These are phyloP conservation scores for Melocanna baccifera DNA, from an alignment of 176 grass and related monocot genomes.

Conservation along the genomic window DNA sequence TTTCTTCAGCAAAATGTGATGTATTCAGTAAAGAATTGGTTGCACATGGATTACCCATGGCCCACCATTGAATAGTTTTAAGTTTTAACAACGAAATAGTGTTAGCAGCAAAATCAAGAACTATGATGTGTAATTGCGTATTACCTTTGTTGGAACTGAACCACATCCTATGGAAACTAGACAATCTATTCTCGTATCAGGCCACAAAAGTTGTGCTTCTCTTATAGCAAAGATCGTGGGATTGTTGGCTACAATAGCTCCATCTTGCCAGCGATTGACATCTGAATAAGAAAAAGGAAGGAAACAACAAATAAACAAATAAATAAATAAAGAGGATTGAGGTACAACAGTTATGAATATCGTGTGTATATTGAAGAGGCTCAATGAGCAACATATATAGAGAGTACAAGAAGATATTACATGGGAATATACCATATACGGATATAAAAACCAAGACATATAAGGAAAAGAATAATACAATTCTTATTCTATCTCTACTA, in stretches of 20 bases:
- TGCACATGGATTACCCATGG: not conserved
- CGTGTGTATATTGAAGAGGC: no score
- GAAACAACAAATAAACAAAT: not conserved
- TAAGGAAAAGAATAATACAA: no score
- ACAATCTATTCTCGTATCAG: constrained; percentile 93
- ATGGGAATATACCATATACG: no score
- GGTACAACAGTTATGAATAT: not conserved
- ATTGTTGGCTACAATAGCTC: constrained; percentile 98
- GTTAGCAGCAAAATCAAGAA: constrained; percentile 1
- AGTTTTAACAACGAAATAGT: not conserved
- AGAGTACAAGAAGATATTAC: no score
- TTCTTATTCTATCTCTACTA: no score
- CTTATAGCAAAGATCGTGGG: constrained; percentile 97
- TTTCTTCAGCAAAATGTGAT: not conserved
- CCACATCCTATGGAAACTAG: constrained; percentile 93
- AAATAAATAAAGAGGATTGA: not conserved
- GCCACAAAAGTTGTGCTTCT: constrained; percentile 98
- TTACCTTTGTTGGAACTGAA: constrained; percentile 94
- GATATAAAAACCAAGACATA: no score
- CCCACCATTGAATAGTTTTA: not conserved
- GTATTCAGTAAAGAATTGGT: constrained; percentile 17
- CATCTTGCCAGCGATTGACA: constrained; percentile 97
- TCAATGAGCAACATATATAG: no score
- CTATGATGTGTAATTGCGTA: constrained; percentile 9
- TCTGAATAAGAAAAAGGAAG: constrained; percentile 38